Evolutionary conservation across 768 basidiomycete species (phyloP).

Genomic region (Auricularia heimuer): DNA sequence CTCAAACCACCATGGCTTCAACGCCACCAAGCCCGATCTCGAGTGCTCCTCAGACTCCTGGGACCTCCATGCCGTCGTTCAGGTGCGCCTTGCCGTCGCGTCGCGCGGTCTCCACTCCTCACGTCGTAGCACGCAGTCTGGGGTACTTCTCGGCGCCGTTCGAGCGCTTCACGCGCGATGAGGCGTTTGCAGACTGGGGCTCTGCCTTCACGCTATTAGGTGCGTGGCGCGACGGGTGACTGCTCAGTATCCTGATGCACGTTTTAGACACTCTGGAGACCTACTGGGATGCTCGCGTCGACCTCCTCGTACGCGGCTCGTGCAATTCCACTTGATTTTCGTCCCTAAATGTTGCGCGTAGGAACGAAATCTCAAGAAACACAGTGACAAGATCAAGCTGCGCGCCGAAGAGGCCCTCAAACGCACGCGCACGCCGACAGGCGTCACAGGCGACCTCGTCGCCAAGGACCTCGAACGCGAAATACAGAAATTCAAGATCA

Average conservation of each 20-base stretch:
- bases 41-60: background rate
- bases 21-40: background rate
- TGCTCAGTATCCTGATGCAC: background rate
- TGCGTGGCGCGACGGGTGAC: constrained; percentile 23
- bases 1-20: background rate
- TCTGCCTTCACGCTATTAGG: constrained; percentile 82
- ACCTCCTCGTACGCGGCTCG: constrained; percentile 17
- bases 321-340: constrained; percentile 53
- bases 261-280: constrained; percentile 82
- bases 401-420: constrained; percentile 64
- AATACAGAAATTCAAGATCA: constrained; percentile 75
- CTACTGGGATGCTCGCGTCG: constrained; percentile 77
- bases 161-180: constrained; percentile 67
- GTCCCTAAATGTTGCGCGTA: background rate
- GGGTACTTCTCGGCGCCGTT: constrained; percentile 61
- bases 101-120: background rate
- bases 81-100: background rate
- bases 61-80: background rate
- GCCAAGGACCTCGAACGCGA: constrained; percentile 79
- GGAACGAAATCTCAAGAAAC: constrained; percentile 75
- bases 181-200: constrained; percentile 58
- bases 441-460: constrained; percentile 58
- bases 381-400: constrained; percentile 72
- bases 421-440: constrained; percentile 51
- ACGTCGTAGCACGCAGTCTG: background rate